These are phyloP conservation scores for Aspergillus proliferans DNA, from an alignment of 2,329 filamentous ascomycete genomes.

Conservation along the genomic window DNA sequence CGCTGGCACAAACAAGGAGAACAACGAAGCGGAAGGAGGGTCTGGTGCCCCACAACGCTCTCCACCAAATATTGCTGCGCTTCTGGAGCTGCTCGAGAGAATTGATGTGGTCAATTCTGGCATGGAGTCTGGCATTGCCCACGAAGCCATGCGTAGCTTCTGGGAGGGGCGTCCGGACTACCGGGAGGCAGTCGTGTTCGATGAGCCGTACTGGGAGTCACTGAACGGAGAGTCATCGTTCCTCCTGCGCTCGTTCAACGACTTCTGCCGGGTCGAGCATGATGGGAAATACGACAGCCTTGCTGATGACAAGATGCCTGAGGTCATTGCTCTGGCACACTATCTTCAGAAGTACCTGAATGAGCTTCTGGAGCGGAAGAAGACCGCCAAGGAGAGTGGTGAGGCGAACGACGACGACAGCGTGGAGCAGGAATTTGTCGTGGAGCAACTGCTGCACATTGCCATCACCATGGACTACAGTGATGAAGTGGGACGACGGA, in stretches of 20 bases:
- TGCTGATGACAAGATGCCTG: slow-evolving; percentile 88
- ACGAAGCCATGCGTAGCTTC: slow-evolving; percentile 92
- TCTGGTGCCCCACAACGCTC: slow-evolving; percentile 42
- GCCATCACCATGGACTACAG: slow-evolving; percentile 89
- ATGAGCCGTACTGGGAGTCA: slow-evolving; percentile 42
- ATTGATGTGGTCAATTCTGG: slow-evolving; percentile 91
- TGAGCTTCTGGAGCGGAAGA: slow-evolving; percentile 37
- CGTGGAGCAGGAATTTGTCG: slow-evolving; percentile 87
- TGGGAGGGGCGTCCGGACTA: slow-evolving; percentile 78
- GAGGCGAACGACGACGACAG: slow-evolving; percentile 72
- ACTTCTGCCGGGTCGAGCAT: slow-evolving; percentile 73
- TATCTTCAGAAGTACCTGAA: slow-evolving; percentile 76
- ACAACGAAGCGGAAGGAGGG: slow-evolving; percentile 41
- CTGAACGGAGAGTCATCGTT: slow-evolving; percentile 76
- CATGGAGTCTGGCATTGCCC: slow-evolving; percentile 79
- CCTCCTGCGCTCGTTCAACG: slow-evolving; percentile 85
- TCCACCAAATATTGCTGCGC: slow-evolving; percentile 68
- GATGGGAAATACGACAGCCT: slow-evolving; percentile 69
- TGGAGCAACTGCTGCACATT: slow-evolving; percentile 91
- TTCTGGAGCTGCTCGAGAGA: slow-evolving; percentile 85
- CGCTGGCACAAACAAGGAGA: slow-evolving; percentile 59
- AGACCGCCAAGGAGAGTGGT: slow-evolving; percentile 41
- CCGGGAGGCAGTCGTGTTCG: slow-evolving; percentile 39
- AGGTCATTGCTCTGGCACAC: slow-evolving; percentile 85
- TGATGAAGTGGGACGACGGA: slow-evolving; percentile 90